A percentile compares a stretch with the other conserved stretches of the same genome.
Conservation (phyloP, 345 rosid species). For the Raphanus raphanistrum region DNA sequence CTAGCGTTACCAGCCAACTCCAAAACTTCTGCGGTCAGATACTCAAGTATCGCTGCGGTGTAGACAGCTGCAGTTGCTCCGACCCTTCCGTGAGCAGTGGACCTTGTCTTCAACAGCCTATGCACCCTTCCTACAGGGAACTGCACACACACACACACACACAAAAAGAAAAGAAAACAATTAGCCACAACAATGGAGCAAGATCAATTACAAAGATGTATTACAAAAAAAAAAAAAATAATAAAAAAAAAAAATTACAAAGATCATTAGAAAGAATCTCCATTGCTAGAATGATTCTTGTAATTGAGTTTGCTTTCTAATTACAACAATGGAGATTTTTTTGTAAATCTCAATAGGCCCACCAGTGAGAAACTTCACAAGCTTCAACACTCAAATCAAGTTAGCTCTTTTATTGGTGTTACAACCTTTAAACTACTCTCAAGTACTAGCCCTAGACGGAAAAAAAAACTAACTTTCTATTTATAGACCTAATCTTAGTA, state of each 20-base stretch:
- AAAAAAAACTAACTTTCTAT: background rate
- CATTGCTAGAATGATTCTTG: too few species aligned
- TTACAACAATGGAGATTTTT: too few species aligned
- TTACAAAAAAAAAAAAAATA: too few species aligned
- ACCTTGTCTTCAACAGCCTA: constrained; percentile 60
- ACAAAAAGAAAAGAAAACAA: background rate
- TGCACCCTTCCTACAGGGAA: constrained; percentile 73
- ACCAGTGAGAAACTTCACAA: background rate
- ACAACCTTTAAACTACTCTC: background rate
- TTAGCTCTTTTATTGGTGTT: background rate
- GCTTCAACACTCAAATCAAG: background rate
- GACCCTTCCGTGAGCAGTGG: constrained; percentile 65
- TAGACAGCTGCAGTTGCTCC: constrained; percentile 85
- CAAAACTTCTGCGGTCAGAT: constrained; percentile 67
- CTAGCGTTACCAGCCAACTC: constrained; percentile 75
- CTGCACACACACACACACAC: constrained; percentile 19
- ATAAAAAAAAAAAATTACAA: too few species aligned
- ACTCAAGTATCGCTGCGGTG: constrained; percentile 65
- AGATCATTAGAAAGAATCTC: background rate
- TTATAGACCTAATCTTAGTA: constrained; percentile 17
- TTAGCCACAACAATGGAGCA: background rate
- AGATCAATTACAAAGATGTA: background rate
- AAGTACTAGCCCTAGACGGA: background rate
- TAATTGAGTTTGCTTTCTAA: too few species aligned
- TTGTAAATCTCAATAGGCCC: too few species aligned